Percentiles rank a stretch among this genome's conserved stretches.
phyloP scores from a whole-genome alignment of 2,329 filamentous ascomycete species.

The Thielaviopsis ethacetica region DNA sequence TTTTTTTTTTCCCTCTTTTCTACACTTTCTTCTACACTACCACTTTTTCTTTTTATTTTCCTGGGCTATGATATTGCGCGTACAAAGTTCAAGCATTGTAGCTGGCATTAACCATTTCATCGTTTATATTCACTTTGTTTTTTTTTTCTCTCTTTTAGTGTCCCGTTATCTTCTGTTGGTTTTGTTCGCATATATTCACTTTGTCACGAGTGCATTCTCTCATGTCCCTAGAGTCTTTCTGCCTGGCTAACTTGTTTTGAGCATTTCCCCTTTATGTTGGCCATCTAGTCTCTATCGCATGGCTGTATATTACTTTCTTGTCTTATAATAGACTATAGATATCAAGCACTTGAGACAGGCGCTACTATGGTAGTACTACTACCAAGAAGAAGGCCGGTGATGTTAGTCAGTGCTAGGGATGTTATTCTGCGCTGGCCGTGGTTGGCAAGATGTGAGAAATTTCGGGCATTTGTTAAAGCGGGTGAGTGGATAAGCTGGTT shows the following conservation, averaged over 20 bases:
- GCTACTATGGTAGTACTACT: too few species aligned
- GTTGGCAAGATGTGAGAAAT: too few species aligned
- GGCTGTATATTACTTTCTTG: constrained; percentile 1
- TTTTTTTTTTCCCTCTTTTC: background rate
- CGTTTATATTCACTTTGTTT: background rate
- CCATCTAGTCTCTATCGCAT: constrained; percentile 2
- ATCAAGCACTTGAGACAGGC: constrained; percentile 2
- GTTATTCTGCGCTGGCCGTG: background rate
- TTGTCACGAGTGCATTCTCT: background rate
- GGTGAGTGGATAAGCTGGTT: too few species aligned
- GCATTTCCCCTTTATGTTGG: background rate
- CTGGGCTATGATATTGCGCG: background rate
- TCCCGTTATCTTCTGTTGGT: background rate
- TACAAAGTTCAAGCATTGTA: background rate
- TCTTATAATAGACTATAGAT: constrained; percentile 8
- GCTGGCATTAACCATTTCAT: background rate
- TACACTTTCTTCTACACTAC: background rate
- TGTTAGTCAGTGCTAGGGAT: too few species aligned
- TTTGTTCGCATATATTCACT: background rate
- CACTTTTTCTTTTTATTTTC: background rate
- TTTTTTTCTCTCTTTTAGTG: background rate
- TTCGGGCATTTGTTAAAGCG: too few species aligned
- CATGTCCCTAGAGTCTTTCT: background rate
- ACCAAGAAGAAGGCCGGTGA: too few species aligned
- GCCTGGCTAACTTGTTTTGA: background rate